These are phyloP conservation scores for Lentinula edodes DNA, from an alignment of 768 basidiomycete genomes.

Conservation along the genomic window DNA sequence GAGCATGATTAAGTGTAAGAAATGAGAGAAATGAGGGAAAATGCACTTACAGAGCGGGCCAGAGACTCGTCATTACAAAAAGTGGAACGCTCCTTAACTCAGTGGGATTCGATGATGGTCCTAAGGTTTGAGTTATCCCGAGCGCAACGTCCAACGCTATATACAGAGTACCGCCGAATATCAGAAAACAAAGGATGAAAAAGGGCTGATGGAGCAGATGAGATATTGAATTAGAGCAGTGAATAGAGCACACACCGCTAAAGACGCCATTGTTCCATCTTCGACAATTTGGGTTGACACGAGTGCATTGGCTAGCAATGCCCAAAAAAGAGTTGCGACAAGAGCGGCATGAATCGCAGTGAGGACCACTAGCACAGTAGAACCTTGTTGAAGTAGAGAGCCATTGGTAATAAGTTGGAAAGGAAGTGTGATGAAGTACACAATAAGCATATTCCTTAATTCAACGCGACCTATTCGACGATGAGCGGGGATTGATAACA, in stretches of 20 bases:
- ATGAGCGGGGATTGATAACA: not conserved
- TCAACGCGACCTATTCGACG: constrained; percentile 56
- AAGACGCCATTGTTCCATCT: constrained; percentile 70
- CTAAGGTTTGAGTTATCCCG: constrained; percentile 53
- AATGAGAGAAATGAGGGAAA: not conserved
- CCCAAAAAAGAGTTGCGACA: constrained; percentile 77
- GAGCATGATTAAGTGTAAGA: not conserved
- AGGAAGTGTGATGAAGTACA: constrained; percentile 69
- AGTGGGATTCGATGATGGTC: constrained; percentile 50
- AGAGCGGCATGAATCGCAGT: constrained; percentile 77
- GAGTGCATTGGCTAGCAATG: constrained; percentile 67
- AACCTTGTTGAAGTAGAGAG: constrained; percentile 73
- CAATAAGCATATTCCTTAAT: constrained; percentile 55
- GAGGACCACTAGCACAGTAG: constrained; percentile 62
- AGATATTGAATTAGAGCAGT: not conserved
- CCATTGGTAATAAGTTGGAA: constrained; percentile 82
- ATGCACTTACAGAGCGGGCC: constrained; percentile 65
- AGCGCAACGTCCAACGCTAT: constrained; percentile 81
- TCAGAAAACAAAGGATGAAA: constrained; percentile 26
- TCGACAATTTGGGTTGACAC: constrained; percentile 90
- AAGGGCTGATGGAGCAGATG: not conserved
- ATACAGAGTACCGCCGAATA: constrained; percentile 74
- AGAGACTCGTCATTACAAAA: constrained; percentile 75
- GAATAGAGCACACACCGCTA: constrained; percentile 45
- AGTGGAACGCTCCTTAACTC: constrained; percentile 63